Conservation (phyloP, 83 land plant species). For the Larix sibirica region DNA sequence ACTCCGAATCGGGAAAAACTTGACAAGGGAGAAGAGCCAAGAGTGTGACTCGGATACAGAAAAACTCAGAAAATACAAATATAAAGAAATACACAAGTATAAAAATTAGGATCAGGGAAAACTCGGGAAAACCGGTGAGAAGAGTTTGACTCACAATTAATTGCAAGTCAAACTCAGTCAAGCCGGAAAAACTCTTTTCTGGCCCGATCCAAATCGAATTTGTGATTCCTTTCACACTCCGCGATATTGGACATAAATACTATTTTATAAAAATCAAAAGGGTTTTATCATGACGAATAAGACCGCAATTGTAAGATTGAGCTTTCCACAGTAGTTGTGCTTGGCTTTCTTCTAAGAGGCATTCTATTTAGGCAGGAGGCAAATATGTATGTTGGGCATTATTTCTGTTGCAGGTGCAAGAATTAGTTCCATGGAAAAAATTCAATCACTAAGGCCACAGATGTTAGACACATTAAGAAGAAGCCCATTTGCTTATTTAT, state of each 20-base stretch:
- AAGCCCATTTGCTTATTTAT: neutral
- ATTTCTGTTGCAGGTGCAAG: too few species aligned
- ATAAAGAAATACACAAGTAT: too few species aligned
- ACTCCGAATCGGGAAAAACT: too few species aligned
- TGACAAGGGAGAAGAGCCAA: too few species aligned
- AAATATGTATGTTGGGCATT: neutral
- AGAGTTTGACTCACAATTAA: too few species aligned
- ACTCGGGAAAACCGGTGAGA: too few species aligned
- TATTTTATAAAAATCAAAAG: neutral
- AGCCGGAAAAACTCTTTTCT: neutral
- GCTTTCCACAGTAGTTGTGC: neutral
- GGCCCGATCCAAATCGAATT: too few species aligned
- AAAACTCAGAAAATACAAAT: too few species aligned
- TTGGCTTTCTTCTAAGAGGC: neutral
- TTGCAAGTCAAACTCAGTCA: too few species aligned
- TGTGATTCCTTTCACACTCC: too few species aligned
- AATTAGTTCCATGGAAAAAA: neutral
- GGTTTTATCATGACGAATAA: neutral
- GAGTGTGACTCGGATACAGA: too few species aligned
- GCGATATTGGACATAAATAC: neutral
- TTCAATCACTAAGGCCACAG: neutral
- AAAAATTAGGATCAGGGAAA: too few species aligned
- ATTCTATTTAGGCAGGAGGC: neutral
- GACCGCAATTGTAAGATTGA: neutral
- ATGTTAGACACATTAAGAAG: neutral